Conservation (phyloP, 1,139 yeast species). For the Suhomyces chickasaworum region DNA sequence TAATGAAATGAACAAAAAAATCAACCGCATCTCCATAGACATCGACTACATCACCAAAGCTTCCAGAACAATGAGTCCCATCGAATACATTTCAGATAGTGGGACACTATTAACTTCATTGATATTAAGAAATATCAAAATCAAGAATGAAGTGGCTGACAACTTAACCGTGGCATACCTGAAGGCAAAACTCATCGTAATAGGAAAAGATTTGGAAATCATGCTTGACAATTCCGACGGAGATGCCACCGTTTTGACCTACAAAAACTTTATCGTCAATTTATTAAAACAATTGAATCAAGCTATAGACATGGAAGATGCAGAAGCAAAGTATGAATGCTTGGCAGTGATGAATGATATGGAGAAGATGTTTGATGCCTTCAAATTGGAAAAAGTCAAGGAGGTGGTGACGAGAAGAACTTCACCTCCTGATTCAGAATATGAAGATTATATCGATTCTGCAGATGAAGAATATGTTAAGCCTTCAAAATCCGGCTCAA, state of each 20-base stretch:
- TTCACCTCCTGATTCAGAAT: neutral
- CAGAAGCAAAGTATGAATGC: conserved; percentile 56
- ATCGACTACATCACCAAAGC: conserved; percentile 49
- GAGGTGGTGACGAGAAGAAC: conserved; percentile 16
- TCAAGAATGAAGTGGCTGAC: conserved; percentile 52
- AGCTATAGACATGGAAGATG: conserved; percentile 52
- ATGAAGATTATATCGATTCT: conserved; percentile 2
- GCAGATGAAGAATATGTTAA: neutral
- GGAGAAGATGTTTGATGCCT: conserved; percentile 62
- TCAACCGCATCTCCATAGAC: conserved; percentile 46
- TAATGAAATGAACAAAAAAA: conserved; percentile 45
- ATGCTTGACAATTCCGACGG: conserved; percentile 30
- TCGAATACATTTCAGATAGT: conserved; percentile 56
- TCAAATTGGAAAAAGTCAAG: conserved; percentile 39
- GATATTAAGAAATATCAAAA: conserved; percentile 48
- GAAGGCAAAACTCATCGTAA: conserved; percentile 56
- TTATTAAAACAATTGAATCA: conserved; percentile 52
- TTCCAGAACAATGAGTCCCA: conserved; percentile 42
- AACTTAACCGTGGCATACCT: conserved; percentile 55
- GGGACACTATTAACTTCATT: conserved; percentile 59
- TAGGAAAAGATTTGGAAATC: conserved; percentile 55
- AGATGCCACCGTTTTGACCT: conserved; percentile 44
- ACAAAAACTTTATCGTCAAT: conserved; percentile 53
- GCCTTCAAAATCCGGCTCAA: neutral
- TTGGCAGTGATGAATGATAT: conserved; percentile 61